Evolutionary conservation across 345 rosid species (phyloP).

Genomic region (Cardiospermum halicacabum): DNA sequence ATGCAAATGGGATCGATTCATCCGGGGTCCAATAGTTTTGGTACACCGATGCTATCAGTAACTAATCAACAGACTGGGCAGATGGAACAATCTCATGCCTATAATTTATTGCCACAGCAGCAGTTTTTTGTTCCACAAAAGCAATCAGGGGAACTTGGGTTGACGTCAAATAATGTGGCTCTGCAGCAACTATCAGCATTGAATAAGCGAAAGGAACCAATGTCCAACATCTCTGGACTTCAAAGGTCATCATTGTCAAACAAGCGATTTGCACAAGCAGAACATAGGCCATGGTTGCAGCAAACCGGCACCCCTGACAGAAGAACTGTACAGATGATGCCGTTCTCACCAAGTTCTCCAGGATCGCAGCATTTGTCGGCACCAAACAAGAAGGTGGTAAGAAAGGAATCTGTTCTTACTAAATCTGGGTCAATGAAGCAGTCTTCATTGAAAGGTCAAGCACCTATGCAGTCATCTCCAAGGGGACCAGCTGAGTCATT

Average conservation of each 20-base stretch:
- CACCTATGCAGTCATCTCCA: slow-evolving; percentile 32
- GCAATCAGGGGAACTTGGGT: slow-evolving; percentile 28
- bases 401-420: slow-evolving; percentile 29
- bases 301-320: slow-evolving; percentile 33
- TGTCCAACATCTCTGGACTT: slow-evolving; percentile 25
- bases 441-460: slow-evolving; percentile 35
- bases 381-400: slow-evolving; percentile 37
- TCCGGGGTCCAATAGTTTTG: slow-evolving; percentile 12
- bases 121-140: slow-evolving; percentile 26
- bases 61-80: slow-evolving; percentile 24
- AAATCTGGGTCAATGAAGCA: slow-evolving; percentile 40
- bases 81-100: slow-evolving; percentile 19
- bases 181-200: slow-evolving; percentile 30
- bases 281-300: slow-evolving; percentile 86
- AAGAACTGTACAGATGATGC: slow-evolving; percentile 29
- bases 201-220: slow-evolving; percentile 56
- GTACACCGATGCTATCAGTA: slow-evolving; percentile 17
- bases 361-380: slow-evolving; percentile 37
- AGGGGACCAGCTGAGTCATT: slow-evolving; percentile 41
- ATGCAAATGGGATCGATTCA: slow-evolving; percentile 20
- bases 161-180: slow-evolving; percentile 24
- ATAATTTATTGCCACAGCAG: slow-evolving; percentile 20
- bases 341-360: slow-evolving; percentile 27
- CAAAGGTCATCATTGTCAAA: slow-evolving; percentile 34
- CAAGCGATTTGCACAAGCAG: slow-evolving; percentile 51